phyloP scores from a whole-genome alignment of 352 stramenopile species.

The Elongisporangium senticosum region DNA sequence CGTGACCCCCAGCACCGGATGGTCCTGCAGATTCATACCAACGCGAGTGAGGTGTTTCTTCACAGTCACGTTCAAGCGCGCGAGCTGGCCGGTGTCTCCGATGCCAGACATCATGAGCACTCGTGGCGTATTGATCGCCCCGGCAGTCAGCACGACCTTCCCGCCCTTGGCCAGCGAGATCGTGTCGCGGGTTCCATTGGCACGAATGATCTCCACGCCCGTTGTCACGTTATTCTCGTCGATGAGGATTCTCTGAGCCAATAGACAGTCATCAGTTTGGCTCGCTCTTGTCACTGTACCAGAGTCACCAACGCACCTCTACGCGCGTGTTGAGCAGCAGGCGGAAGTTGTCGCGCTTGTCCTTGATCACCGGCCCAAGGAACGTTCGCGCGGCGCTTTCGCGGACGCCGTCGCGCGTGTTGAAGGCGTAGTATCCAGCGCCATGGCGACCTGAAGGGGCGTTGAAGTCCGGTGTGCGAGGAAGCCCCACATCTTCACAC shows the following conservation, averaged over 20 bases:
- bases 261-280: not conserved
- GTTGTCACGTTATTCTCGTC: slow-evolving; percentile 28
- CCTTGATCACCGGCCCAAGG: slow-evolving; percentile 47
- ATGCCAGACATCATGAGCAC: slow-evolving; percentile 74
- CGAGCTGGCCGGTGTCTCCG: slow-evolving; percentile 34
- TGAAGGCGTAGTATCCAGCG: slow-evolving; percentile 85
- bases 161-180: slow-evolving; percentile 34
- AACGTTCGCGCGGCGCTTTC: slow-evolving; percentile 76
- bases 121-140: slow-evolving; percentile 85
- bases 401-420: slow-evolving; percentile 73
- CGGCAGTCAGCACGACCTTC: slow-evolving; percentile 72
- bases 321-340: slow-evolving; percentile 53
- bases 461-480: slow-evolving; percentile 75
- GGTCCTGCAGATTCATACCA: slow-evolving; percentile 87
- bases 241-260: slow-evolving; percentile 41
- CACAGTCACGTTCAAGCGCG: slow-evolving; percentile 34
- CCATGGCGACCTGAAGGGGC: slow-evolving; percentile 55
- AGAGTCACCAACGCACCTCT: slow-evolving; percentile 28
- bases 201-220: slow-evolving; percentile 34
- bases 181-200: slow-evolving; percentile 27
- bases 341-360: slow-evolving; percentile 34
- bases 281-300: not conserved
- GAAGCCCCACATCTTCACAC: slow-evolving; percentile 49
- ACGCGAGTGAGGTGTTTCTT: slow-evolving; percentile 71
- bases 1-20: slow-evolving; percentile 75